A percentile compares a stretch with the other conserved stretches of the same genome.
These are phyloP conservation scores for Stenogyne calaminthoides DNA, from an alignment of 305 asterid genomes.

Conservation along the genomic window DNA sequence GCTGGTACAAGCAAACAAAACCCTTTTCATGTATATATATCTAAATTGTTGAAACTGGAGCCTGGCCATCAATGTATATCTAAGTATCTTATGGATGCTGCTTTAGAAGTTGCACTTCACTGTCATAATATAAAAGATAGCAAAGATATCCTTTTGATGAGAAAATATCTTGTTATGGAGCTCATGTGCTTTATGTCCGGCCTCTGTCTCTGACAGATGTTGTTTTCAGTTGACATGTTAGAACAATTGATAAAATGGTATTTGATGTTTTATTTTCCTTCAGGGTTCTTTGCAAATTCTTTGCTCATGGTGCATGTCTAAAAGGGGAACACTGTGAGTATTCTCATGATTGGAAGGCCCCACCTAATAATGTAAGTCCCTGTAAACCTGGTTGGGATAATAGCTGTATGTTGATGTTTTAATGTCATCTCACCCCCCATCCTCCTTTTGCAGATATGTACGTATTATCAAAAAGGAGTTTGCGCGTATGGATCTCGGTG, in stretches of 20 bases:
- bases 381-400: slow-evolving; percentile 24
- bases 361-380: slow-evolving; percentile 66
- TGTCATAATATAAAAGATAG: neutral
- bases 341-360: slow-evolving; percentile 83
- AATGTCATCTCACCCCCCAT: neutral
- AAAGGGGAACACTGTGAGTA: slow-evolving; percentile 94
- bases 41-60: neutral
- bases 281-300: slow-evolving; percentile 96
- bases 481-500: slow-evolving; percentile 86
- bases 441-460: slow-evolving; percentile 62
- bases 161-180: slow-evolving; percentile 3
- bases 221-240: slow-evolving; percentile 8
- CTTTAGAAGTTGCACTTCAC: neutral
- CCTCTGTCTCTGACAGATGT: neutral
- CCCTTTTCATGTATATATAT: neutral
- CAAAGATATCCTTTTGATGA: neutral
- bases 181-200: neutral
- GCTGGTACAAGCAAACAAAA: neutral
- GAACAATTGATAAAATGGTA: neutral
- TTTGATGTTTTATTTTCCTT: slow-evolving; percentile 29
- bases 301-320: slow-evolving; percentile 86
- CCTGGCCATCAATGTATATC: neutral
- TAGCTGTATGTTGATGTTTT: slow-evolving; percentile 15
- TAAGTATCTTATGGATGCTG: neutral
- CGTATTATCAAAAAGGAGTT: slow-evolving; percentile 80